Base-by-base conservation (phyloP, 345 rosid species). In the Moringa oleifera region DNA sequence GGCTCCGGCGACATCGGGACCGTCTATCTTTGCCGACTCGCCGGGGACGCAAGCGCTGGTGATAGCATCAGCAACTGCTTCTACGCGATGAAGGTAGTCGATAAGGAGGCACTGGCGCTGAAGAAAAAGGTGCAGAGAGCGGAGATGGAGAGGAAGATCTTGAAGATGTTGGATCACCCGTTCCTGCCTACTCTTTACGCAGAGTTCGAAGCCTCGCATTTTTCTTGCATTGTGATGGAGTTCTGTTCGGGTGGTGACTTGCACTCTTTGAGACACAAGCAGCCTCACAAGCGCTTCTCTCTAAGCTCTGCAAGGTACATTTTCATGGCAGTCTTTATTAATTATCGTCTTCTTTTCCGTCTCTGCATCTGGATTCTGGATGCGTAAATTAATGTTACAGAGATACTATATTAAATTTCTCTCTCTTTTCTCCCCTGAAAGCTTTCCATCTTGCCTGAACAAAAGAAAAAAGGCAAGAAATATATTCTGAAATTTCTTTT, bases 1-100 rank as follows among this genome's bases (percentile, higher is more conserved):
- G 99, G 99, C 10, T 71, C 91, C 12, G 99, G 99, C 51, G 97
- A 94, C 18, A 86, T 90, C 65, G 97, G 99, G 0, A 90, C 95
- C 0, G 99, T 94, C 0, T 90, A 81, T 73, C 83, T 94, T 47
- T 94, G 99, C 68, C 83, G 77, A 4, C 89, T 94, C 18, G 74
- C 72, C 37, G 63, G 66, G 18, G 57, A 49, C 19, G 71, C 63
- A 20, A n/a, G n/a, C n/a, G n/a, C n/a, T n/a, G 64, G 60, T 6
- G 50, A 62, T 13, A 62, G 58, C 51, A 59, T 69, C 18, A 63
- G 69, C 8, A 64, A 61, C 15, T 85, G 83, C 64, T 57, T 47
- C 56, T 87, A 81, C 66, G 99, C 97, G 15, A 85, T 94, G 99
- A 94, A 94, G 65, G 99, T 90, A 18, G 97, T 94, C 51, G 94